phyloP scores from a whole-genome alignment of 768 basidiomycete species.

The Lactifluus volemus region DNA sequence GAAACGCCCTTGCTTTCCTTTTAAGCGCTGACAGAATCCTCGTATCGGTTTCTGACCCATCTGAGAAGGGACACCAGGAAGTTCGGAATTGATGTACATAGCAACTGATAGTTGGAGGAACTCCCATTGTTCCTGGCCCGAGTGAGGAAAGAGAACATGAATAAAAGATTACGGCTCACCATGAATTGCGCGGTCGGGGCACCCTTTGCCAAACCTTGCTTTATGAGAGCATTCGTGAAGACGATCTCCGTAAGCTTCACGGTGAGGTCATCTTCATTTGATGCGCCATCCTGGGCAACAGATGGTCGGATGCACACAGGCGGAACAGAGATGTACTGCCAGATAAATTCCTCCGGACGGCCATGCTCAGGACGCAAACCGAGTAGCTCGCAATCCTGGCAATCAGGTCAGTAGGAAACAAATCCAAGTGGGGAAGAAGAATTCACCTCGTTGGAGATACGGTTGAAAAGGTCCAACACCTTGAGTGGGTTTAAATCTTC shows the following conservation, averaged over 20 bases:
- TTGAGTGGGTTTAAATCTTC: conserved; percentile 95
- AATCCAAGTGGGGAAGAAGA: not conserved
- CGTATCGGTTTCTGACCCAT: conserved; percentile 90
- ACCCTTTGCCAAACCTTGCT: conserved; percentile 82
- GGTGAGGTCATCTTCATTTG: conserved; percentile 96
- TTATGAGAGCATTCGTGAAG: conserved; percentile 87
- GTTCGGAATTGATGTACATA: conserved; percentile 96
- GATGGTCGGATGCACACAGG: conserved; percentile 97
- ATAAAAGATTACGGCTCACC: conserved; percentile 34
- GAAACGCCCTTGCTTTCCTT: conserved; percentile 98
- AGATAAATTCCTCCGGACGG: conserved; percentile 93
- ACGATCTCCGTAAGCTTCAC: conserved; percentile 97
- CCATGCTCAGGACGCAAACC: conserved; percentile 84
- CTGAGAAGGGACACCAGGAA: conserved; percentile 85
- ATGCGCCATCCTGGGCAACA: conserved; percentile 95
- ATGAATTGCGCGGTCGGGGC: conserved; percentile 84
- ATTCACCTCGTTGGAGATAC: conserved; percentile 83
- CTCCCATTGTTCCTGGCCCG: conserved; percentile 92
- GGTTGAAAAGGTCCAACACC: conserved; percentile 83
- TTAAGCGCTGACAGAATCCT: conserved; percentile 94
- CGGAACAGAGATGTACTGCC: conserved; percentile 98
- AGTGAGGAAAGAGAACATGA: not conserved
- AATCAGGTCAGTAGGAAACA: not conserved
- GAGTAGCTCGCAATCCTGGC: conserved; percentile 87
- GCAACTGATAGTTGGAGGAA: conserved; percentile 91